Evolutionary conservation across 1,284 basidiomycete species (phyloP), one percentile per base, ranked within the genome.

Genomic region (Malassezia furfur): DNA sequence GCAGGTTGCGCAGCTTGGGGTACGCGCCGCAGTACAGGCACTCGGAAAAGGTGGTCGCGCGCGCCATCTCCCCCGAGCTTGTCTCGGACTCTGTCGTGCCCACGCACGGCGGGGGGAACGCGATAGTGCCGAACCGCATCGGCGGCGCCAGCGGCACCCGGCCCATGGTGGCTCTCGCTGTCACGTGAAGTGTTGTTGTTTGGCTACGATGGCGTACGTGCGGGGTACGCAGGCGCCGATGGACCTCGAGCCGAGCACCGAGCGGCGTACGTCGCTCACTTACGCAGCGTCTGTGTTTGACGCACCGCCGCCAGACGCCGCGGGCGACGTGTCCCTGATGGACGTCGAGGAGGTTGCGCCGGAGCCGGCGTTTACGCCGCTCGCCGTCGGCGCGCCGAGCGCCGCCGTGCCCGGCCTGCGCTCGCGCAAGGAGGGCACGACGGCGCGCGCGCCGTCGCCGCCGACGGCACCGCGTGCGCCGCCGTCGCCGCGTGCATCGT

Each of bases 21-120:
- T 72, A 69, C 1, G 71, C 63, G 30, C 71, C 71, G n/a, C 68
- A 61, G 44, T 72, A 74, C 40, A 71, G 50, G 1, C 64, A 63
- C 34, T 71, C 61, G 15, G 58, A 48, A n/a, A 44, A 57, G 6
- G 50, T 34, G 4, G 55, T 40, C 10, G 45, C 22, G 31, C 51
- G 45, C 7, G 12, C 14, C 34, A 14, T n/a, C 7, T 51, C 34
- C 2, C 46, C 49, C 14, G 38, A 10, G 19, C 48, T 48, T n/a
- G 40, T 41, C 5, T 52, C 55, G 12, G 50, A 19, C 31, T 57
- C 55, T 5, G 30, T n/a, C 4, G 2, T 4, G n/a, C 36, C 47
- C 1, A 25, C n/a, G 15, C 25, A n/a, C 19, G 38, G 45, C 48
- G 44, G 36, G 3, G 52, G 60, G 34, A 67, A 69, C 11, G 67